Evolutionary conservation across 257 asterid species (phyloP), one percentile per base, ranked within the genome.

Genomic region (Plantago major): DNA sequence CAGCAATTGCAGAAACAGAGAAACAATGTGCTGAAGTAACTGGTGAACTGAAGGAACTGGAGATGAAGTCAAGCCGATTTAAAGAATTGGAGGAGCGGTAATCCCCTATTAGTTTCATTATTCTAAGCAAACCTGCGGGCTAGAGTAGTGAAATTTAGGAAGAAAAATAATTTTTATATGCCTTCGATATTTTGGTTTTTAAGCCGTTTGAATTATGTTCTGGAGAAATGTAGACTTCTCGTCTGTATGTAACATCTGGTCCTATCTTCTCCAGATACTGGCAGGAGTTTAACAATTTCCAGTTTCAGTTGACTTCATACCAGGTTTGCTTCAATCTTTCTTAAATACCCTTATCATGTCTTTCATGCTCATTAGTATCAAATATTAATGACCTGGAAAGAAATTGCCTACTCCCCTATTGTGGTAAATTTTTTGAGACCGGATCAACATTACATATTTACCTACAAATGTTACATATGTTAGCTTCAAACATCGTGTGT

Each of bases 21-120:
- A 89, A 85, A 78, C 96, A 86, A 74, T 82, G 89, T 64, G 74
- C 86, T 7, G 94, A 77, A 67, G 99, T 93, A 69, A 87, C 85
- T 57, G 75, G 85, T 52, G 92, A 93, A 76, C 71, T 93, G 55
- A 93, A 79, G 80, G 95, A 85, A 60, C 84, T 93, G 72, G 97
- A 93, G 75, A 59, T 85, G 40, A 93, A 93, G 70, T 89, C 96
- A 28, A 58, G 81, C 74, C 96, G 97, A 55, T 93, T 93, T 73
- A 93, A 89, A 73, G 97, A 93, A 81, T 79, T 89, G 73, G 99
- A 93, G 69, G 99, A 93, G 76, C 74, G 97, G 99, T 93, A 78
- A 76, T 72, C 40, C 68, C 56, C 64, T 9, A 55, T 61, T 65
- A 50, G 37, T 62, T 57, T 62, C 65, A 49, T 60, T 11, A 15